Conservation (phyloP, 495 filamentous ascomycete species). For the Annulohypoxylon nitens region DNA sequence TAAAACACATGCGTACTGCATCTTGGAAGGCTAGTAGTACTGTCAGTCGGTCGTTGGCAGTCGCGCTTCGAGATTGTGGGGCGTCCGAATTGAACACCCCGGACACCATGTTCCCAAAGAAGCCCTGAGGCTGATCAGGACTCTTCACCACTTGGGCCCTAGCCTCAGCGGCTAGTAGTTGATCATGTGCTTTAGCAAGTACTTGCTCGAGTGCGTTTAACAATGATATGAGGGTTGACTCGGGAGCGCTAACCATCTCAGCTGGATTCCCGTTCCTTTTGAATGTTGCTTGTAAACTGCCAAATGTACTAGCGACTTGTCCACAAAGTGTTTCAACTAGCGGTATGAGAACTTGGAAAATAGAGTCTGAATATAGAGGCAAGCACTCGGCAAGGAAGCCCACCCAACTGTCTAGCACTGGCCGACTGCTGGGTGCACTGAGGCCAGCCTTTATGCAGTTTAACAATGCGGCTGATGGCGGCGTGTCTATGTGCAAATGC, state of each 20-base stretch:
- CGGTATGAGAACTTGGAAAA: constrained; percentile 91
- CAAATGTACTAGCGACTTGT: constrained; percentile 79
- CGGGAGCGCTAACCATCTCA: constrained; percentile 62
- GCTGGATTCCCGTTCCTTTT: constrained; percentile 52
- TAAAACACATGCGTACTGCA: constrained; percentile 89
- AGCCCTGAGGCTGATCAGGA: constrained; percentile 87
- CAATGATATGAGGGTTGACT: constrained; percentile 78
- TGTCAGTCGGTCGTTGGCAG: constrained; percentile 93
- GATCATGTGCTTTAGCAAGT: constrained; percentile 88
- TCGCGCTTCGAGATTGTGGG: constrained; percentile 76
- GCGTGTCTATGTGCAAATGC: constrained; percentile 51
- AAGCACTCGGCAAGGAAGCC: constrained; percentile 86
- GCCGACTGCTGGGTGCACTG: constrained; percentile 76
- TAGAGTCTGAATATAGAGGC: constrained; percentile 81
- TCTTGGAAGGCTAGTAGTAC: constrained; percentile 98
- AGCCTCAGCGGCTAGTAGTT: constrained; percentile 79
- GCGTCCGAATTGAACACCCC: constrained; percentile 88
- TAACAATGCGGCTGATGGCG: constrained; percentile 80
- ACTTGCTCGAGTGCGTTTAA: constrained; percentile 92
- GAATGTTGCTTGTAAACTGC: constrained; percentile 70
- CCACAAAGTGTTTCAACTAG: constrained; percentile 89
- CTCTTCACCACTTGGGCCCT: constrained; percentile 75
- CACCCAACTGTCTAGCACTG: constrained; percentile 91
- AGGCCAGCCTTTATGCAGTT: constrained; percentile 88
- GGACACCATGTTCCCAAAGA: constrained; percentile 97